Conservation (phyloP, 257 asterid species). For the Dorcoceras hygrometricum region DNA sequence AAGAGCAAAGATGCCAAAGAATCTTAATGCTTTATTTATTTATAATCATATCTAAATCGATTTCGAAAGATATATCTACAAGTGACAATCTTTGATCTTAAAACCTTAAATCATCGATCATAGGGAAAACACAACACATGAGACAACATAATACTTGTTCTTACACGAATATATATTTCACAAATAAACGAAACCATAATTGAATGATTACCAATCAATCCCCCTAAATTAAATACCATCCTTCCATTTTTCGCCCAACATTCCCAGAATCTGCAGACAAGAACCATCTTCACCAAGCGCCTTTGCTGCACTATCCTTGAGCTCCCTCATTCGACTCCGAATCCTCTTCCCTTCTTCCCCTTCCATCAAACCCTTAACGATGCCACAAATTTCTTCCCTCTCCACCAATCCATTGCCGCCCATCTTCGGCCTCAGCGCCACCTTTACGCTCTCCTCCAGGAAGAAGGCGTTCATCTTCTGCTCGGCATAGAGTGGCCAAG, state of each 20-base stretch:
- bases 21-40: too few species aligned
- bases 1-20: too few species aligned
- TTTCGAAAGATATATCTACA: too few species aligned
- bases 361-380: constrained; percentile 51
- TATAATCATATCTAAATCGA: too few species aligned
- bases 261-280: constrained; percentile 31
- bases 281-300: constrained; percentile 33
- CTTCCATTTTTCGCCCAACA: constrained; percentile 29
- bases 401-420: constrained; percentile 43
- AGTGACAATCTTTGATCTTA: too few species aligned
- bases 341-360: constrained; percentile 63
- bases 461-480: constrained; percentile 69
- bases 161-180: too few species aligned
- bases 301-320: constrained; percentile 50
- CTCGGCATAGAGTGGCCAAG: constrained; percentile 85
- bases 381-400: constrained; percentile 40
- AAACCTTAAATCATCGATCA: too few species aligned
- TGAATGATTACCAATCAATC: background rate
- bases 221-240: background rate
- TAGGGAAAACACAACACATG: too few species aligned
- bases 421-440: constrained; percentile 43
- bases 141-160: too few species aligned
- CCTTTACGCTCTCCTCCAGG: constrained; percentile 41
- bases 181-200: background rate
- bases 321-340: constrained; percentile 45